These are phyloP conservation scores for Edaphochlamys debaryana DNA, from an alignment of 139 green algal species.

Conservation along the genomic window DNA sequence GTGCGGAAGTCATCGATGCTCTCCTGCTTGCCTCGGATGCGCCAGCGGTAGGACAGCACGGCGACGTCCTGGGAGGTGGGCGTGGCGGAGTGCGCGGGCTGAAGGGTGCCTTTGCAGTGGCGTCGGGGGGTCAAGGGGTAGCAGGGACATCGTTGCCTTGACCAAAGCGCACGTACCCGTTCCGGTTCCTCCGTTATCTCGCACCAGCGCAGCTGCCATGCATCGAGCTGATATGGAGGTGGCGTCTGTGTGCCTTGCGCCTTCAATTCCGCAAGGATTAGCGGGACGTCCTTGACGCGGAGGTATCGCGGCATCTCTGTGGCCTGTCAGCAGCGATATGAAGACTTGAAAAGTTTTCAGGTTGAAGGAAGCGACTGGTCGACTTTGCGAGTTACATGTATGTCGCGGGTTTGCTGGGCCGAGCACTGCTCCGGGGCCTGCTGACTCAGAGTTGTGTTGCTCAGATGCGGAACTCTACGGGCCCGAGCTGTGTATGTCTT, in stretches of 20 bases:
- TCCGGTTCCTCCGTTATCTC: neutral
- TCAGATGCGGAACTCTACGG: too few relatives aligned
- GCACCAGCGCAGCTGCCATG: constrained; percentile 19
- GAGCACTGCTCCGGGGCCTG: too few relatives aligned
- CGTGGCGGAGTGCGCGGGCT: too few relatives aligned
- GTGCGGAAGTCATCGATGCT: neutral
- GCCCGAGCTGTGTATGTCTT: too few relatives aligned
- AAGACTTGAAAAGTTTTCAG: too few relatives aligned
- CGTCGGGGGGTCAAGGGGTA: neutral
- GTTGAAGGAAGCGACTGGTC: too few relatives aligned
- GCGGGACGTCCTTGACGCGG: neutral
- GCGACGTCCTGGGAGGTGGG: neutral
- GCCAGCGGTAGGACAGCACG: constrained; percentile 32
- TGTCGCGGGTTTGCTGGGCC: too few relatives aligned
- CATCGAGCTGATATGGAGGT: neutral
- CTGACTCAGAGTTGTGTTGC: too few relatives aligned
- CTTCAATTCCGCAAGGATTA: neutral
- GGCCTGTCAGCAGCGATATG: too few relatives aligned
- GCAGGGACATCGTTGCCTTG: too few relatives aligned
- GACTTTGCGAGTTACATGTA: too few relatives aligned
- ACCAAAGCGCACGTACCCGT: neutral
- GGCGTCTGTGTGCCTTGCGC: neutral
- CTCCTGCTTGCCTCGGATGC: constrained; percentile 9
- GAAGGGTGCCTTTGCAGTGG: neutral
- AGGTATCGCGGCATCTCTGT: constrained; percentile 33